These are phyloP conservation scores for Castanea crenata DNA, from an alignment of 306 rosid genomes.

Conservation along the genomic window DNA sequence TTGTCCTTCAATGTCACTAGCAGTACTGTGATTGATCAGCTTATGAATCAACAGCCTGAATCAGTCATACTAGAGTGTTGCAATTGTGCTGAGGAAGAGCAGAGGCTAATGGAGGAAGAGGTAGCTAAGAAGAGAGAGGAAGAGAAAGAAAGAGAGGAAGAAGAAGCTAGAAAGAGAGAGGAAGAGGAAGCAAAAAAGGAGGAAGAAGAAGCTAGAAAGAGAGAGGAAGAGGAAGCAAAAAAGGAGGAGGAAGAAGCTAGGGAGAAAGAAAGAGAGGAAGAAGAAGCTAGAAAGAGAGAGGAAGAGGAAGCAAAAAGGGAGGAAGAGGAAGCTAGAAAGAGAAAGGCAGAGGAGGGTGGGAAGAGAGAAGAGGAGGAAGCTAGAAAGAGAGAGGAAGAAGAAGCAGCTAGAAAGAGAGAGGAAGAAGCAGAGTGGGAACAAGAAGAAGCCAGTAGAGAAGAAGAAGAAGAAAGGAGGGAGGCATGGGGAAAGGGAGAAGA, in stretches of 20 bases:
- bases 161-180: constrained; percentile 2
- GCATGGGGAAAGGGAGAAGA: not conserved
- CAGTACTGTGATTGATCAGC: constrained; percentile 36
- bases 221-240: not conserved
- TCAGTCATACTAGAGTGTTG: constrained; percentile 60
- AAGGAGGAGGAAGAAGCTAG: not conserved
- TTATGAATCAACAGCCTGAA: constrained; percentile 42
- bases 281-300: not conserved
- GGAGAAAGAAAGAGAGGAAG: not conserved
- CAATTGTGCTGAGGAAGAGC: constrained; percentile 88
- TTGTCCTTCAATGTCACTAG: constrained; percentile 54
- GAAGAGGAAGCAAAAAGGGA: not conserved
- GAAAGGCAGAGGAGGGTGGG: not conserved
- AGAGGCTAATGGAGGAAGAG: constrained; percentile 54
- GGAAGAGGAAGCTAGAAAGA: not conserved
- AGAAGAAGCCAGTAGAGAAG: not conserved
- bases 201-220: not conserved
- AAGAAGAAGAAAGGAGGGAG: not conserved
- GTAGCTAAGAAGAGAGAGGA: constrained; percentile 27
- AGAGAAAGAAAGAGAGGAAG: constrained; percentile 5
- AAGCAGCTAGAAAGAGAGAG: not conserved
- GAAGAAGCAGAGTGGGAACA: not conserved
- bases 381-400: not conserved
- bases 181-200: not conserved
- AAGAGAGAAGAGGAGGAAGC: not conserved